Percentiles rank a stretch among this genome's conserved stretches.
Evolutionary conservation across 2,329 filamentous ascomycete genomes (phyloP).

Genomic region (Coniochaeta prunicola): DNA sequence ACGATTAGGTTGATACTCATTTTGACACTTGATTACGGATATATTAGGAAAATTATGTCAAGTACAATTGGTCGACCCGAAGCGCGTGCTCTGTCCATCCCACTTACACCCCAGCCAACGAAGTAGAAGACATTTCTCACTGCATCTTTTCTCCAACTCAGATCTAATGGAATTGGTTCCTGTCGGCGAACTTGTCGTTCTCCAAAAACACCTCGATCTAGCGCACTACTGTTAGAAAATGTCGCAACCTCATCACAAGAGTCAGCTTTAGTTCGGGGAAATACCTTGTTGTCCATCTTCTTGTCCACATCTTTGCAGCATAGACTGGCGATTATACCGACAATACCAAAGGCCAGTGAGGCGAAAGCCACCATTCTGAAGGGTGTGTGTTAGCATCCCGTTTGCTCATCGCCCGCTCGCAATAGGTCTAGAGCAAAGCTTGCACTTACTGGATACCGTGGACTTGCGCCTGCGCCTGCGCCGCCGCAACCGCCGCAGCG

Average conservation of each 20-base stretch:
- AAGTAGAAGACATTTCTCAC: too few species aligned
- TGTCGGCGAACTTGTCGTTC: slow-evolving; percentile 22
- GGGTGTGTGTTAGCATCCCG: slow-evolving; percentile 13
- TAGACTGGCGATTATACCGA: slow-evolving; percentile 21
- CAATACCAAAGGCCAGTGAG: slow-evolving; percentile 20
- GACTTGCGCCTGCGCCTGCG: slow-evolving; percentile 15
- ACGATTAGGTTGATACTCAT: too few species aligned
- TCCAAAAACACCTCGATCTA: slow-evolving; percentile 27
- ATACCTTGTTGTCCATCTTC: slow-evolving; percentile 24
- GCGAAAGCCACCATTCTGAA: slow-evolving; percentile 20
- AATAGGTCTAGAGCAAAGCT: slow-evolving; percentile 19
- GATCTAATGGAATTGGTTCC: slow-evolving; percentile 19
- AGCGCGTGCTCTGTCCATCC: neutral
- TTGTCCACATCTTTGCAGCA: slow-evolving; percentile 23
- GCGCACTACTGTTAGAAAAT: neutral
- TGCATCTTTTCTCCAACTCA: too few species aligned
- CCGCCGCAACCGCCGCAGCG: slow-evolving; percentile 12
- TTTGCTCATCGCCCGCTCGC: neutral
- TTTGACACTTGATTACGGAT: too few species aligned
- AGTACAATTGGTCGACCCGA: neutral
- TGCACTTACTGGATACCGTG: slow-evolving; percentile 19
- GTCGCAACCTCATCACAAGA: neutral
- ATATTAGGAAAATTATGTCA: too few species aligned
- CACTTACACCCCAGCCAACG: neutral
- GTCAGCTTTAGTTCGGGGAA: neutral